These are phyloP conservation scores for Fusarium hostae DNA, from an alignment of 2,329 filamentous ascomycete species.

Conservation along the genomic window DNA sequence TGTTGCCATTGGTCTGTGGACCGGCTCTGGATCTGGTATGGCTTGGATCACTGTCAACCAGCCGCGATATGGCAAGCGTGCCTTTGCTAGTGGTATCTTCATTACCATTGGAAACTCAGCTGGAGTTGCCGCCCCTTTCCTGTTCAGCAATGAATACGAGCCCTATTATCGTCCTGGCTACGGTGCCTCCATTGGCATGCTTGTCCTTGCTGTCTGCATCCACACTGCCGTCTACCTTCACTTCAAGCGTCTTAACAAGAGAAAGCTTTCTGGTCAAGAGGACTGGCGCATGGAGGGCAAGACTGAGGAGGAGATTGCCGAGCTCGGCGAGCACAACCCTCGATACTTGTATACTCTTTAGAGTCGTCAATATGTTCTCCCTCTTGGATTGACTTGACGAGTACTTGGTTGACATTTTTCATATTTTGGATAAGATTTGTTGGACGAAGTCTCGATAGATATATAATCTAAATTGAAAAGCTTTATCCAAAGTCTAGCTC, in stretches of 20 bases:
- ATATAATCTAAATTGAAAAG: neutral
- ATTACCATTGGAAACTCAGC: slow-evolving; percentile 70
- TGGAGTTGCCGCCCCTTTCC: slow-evolving; percentile 71
- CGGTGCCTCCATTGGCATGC: slow-evolving; percentile 61
- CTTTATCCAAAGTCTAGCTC: neutral
- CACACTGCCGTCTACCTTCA: slow-evolving; percentile 45
- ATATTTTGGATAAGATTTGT: neutral
- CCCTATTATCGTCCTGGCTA: slow-evolving; percentile 63
- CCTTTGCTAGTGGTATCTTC: slow-evolving; percentile 70
- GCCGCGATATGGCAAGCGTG: slow-evolving; percentile 72
- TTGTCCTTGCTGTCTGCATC: slow-evolving; percentile 49
- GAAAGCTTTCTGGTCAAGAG: slow-evolving; percentile 50
- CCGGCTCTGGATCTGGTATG: slow-evolving; percentile 49
- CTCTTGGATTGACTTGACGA: neutral
- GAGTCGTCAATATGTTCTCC: fast-evolving
- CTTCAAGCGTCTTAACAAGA: slow-evolving; percentile 51
- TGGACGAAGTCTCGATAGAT: neutral
- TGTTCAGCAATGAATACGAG: slow-evolving; percentile 57
- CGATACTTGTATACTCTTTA: slow-evolving; percentile 39
- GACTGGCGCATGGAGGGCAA: slow-evolving; percentile 55
- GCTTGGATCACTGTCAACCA: slow-evolving; percentile 64
- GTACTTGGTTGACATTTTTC: neutral
- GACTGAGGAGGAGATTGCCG: slow-evolving; percentile 54
- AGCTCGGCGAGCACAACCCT: slow-evolving; percentile 56
- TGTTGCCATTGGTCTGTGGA: slow-evolving; percentile 67